phyloP scores from a whole-genome alignment of 345 rosid species.

The Citrus inodora region DNA sequence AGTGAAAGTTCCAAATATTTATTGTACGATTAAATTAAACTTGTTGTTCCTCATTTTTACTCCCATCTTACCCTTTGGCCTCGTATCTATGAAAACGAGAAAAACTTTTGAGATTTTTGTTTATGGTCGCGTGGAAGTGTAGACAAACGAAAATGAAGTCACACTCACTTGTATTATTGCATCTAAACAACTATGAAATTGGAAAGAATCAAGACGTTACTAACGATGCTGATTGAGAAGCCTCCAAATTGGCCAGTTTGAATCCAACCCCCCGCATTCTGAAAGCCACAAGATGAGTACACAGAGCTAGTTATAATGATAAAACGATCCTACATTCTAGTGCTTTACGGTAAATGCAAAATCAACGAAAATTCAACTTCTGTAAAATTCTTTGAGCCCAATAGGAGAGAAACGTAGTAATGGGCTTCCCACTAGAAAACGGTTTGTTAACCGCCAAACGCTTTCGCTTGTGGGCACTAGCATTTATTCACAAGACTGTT shows the following conservation, averaged over 20 bases:
- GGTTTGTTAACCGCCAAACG: no score
- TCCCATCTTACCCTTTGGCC: not conserved
- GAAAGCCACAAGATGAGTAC: not conserved
- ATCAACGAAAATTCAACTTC: not conserved
- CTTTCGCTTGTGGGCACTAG: no score
- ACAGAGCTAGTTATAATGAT: not conserved
- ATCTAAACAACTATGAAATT: not conserved
- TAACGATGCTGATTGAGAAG: constrained; percentile 14
- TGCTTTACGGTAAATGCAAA: not conserved
- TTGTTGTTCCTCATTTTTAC: not conserved
- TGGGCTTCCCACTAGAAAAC: no score
- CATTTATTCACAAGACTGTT: no score
- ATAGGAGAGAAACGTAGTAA: no score
- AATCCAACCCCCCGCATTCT: constrained; percentile 7
- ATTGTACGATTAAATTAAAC: no score
- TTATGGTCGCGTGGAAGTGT: not conserved
- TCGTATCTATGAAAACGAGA: not conserved
- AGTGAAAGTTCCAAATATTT: not conserved
- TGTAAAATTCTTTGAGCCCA: no score
- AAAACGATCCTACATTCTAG: not conserved
- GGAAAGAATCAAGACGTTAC: not conserved
- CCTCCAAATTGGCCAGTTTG: constrained; percentile 14
- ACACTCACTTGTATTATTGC: not conserved
- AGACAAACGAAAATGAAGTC: not conserved
- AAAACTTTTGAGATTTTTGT: not conserved